Base-by-base conservation (phyloP, 2,329 filamentous ascomycete genomes). In the Alternaria novae-zelandiae region DNA sequence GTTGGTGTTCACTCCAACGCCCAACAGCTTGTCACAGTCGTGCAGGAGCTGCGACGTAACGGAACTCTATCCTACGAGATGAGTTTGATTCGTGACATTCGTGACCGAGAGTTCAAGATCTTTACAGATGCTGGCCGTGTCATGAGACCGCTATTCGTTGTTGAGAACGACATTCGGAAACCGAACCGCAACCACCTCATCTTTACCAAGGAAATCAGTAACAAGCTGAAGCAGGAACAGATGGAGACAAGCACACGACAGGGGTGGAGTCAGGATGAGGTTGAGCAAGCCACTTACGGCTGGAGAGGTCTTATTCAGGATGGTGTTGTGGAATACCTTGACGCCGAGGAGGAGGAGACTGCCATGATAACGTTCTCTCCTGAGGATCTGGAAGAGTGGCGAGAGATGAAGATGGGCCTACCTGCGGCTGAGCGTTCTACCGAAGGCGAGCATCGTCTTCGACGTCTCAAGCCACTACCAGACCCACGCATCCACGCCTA, bases 341-440 rank as follows among this genome's bases (percentile, higher is more conserved):
- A 99, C 79, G 96, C 96, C 0, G 96, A 99, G 78, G 96, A 99
- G 84, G 96, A 99, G 79, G 96, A 99, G 80, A 97, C 94, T 0
- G 91, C 96, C 43, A 99, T 99, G 96, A 99, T 99, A 76, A 93
- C 94, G 80, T 99, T 99, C 95, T 96, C 94, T 0, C 96, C 96
- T 0, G 95, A 98, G 78, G 96, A 98, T 76, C 84, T 99, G 41
- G 94, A 97, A 64, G 83, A 84, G 60, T 83, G 83, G 73, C 79
- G 78, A 54, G 74, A 77, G 21, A 75, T 83, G 64, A 79, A 79
- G 64, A 84, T 90, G 62, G 77, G 78, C 45, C 66, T 72, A 17
- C 70, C 73, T n/a, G 67, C 70, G 44, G 67, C 71, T 12, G 72
- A 70, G 45, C 72, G 76, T 32, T 71, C 77, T 17, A 86, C 87